These are phyloP conservation scores for Fusarium sp. DNA, from an alignment of 2,329 filamentous ascomycete genomes.

Conservation along the genomic window DNA sequence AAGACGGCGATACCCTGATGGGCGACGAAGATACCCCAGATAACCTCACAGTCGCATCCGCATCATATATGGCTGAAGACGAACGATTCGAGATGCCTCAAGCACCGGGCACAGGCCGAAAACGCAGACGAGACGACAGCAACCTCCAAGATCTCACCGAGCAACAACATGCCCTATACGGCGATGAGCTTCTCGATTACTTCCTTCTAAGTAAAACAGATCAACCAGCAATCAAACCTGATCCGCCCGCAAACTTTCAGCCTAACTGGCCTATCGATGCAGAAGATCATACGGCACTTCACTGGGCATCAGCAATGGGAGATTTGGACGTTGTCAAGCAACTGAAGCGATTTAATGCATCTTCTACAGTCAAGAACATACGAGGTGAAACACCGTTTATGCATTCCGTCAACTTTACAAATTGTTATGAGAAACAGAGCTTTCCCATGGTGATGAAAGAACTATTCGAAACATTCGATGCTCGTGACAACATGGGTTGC, in stretches of 20 bases:
- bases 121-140: slow-evolving; percentile 79
- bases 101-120: slow-evolving; percentile 70
- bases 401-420: slow-evolving; percentile 94
- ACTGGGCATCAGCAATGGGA: slow-evolving; percentile 98
- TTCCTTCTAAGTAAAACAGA: slow-evolving; percentile 89
- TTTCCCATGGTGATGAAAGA: slow-evolving; percentile 88
- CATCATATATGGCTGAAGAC: slow-evolving; percentile 87
- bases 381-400: slow-evolving; percentile 92
- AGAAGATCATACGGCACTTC: slow-evolving; percentile 90
- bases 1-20: slow-evolving; percentile 73
- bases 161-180: slow-evolving; percentile 89
- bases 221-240: slow-evolving; percentile 76
- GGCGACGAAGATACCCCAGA: slow-evolving; percentile 86
- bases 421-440: slow-evolving; percentile 93
- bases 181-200: slow-evolving; percentile 94
- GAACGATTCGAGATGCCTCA: slow-evolving; percentile 80
- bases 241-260: slow-evolving; percentile 87
- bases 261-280: slow-evolving; percentile 94
- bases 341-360: slow-evolving; percentile 83
- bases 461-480: slow-evolving; percentile 83
- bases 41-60: slow-evolving; percentile 84
- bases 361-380: slow-evolving; percentile 76
- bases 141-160: slow-evolving; percentile 73
- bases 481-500: slow-evolving; percentile 81
- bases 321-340: slow-evolving; percentile 92